Evolutionary conservation across 2,329 filamentous ascomycete genomes (phyloP), one percentile per base, ranked within the genome.

Genomic region (Aureobasidium sp.): DNA sequence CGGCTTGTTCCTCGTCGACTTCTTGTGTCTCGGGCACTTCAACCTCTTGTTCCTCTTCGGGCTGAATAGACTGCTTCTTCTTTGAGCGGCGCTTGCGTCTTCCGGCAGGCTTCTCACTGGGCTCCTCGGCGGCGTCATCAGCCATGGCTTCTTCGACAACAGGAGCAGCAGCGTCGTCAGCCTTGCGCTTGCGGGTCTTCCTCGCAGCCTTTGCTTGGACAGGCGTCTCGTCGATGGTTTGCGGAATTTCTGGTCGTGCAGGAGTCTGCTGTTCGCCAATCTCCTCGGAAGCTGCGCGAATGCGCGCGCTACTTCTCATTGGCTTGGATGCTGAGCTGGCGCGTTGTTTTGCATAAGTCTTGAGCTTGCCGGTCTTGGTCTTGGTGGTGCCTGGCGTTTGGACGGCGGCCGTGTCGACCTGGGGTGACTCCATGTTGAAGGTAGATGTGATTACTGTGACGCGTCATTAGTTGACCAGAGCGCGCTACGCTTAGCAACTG

Each of bases 11-110:
- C 23, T 53, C 25, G 11, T 2, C 13, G 13, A 38, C 15, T 21
- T 61, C 53, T 50, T 62, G 61, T 27, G 61, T 62, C 21, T 60
- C 61, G n/a, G 61, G 61, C 19, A 62, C 57, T 25, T 55, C 40
- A 8, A 47, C 47, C 9, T 60, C 33, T 27, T 60, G 38, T 37
- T 46, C 37, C 17, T 58, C 42, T 13, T 58, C 55, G 10, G 33
- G 43, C 23, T 31, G 31, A 15, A 29, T 21, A 21, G 42, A 27
- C 33, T 58, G 42, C 29, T 58, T 58, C 43, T 58, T 58, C 13
- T 58, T 58, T 8, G 55, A 58, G 17, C 35, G 31, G 21, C 43
- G 38, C 38, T 49, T 58, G 55, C 42, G 43, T 4, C 21, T 40
- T 23, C 40, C 49, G 42, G 55, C 33, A 11, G 43, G 42, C 27